Evolutionary conservation across 495 filamentous ascomycete genomes (phyloP), one percentile per base, ranked within the genome.

Genomic region (Darksidea phi): DNA sequence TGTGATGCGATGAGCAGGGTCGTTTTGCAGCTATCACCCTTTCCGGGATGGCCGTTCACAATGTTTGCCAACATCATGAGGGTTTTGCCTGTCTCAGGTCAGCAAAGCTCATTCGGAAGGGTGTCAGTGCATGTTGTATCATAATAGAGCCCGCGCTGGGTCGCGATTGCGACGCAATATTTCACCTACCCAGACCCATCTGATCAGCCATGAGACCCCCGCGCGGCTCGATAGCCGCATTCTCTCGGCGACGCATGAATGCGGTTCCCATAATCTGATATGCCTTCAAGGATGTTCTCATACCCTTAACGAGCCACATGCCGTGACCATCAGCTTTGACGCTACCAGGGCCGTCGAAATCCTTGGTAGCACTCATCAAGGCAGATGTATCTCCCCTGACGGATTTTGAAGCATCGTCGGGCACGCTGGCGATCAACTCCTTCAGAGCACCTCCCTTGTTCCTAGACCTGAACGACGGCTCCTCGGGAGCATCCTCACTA

Each of bases 171-270:
- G n/a, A n/a, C n/a, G n/a, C n/a, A n/a, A n/a, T n/a, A n/a, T n/a
- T n/a, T n/a, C n/a, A n/a, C n/a, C n/a, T 32, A 84, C 77, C 87
- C 1, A 88, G 69, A 0, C 86, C 86, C 85, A 88, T 88, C 17
- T 74, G 70, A 64, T 88, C 85, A 0, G 79, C 80, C 0, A 82
- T 63, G 7, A 88, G 70, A 0, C 85, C 84, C 0, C 84, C 84
- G 21, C 68, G 68, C 0, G 83, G 81, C 12, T 65, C 52, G 0
- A 61, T 25, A 0, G 48, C 24, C 0, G 68, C 75, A 4, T 74
- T 70, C 57, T 88, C 86, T 21, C 83, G 75, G 0, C 74, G 62
- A 11, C 81, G 63, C 85, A 87, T 87, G 70, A 80, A 86, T 0
- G 76, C 77, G 4, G 75, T 76, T 17, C 79, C 82, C 0, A 82